phyloP scores from a whole-genome alignment of 257 asterid species.

The Nyctanthes arbortristis region DNA sequence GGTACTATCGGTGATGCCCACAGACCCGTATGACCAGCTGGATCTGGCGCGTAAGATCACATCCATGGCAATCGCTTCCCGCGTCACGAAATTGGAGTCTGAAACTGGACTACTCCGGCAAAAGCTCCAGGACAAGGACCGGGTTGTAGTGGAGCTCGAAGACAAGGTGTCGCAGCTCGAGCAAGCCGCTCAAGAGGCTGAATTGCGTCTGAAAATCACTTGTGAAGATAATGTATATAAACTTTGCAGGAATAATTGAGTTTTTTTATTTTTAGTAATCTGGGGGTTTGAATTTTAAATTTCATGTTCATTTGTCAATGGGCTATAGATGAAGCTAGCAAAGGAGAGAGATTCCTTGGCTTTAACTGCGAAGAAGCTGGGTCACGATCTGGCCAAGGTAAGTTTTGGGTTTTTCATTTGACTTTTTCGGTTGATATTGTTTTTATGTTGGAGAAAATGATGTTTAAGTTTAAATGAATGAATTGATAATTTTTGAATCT shows the following conservation, averaged over 20 bases:
- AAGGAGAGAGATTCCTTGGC: conserved; percentile 84
- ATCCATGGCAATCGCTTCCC: conserved; percentile 96
- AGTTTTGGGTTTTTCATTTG: neutral
- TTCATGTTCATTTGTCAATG: neutral
- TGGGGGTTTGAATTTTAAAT: neutral
- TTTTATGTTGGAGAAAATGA: neutral
- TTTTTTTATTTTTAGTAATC: neutral
- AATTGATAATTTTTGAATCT: neutral
- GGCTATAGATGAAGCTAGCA: conserved; percentile 65
- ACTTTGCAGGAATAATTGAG: neutral
- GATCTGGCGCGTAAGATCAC: conserved; percentile 99
- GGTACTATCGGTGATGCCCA: conserved; percentile 75
- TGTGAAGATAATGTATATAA: conserved; percentile 73
- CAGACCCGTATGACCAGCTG: conserved; percentile 96
- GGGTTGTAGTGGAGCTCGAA: conserved; percentile 58
- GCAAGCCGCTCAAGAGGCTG: conserved; percentile 62
- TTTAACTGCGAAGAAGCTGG: conserved; percentile 67
- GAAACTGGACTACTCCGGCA: conserved; percentile 62
- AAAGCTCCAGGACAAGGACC: conserved; percentile 67
- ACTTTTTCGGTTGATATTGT: neutral
- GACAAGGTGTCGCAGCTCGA: conserved; percentile 68
- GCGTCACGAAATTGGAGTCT: conserved; percentile 79
- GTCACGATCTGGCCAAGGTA: conserved; percentile 93
- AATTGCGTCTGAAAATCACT: conserved; percentile 62
- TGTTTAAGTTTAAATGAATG: neutral